These are phyloP conservation scores for Ophiosphaerella narmari DNA, from an alignment of 2,329 filamentous ascomycete genomes.

Conservation along the genomic window DNA sequence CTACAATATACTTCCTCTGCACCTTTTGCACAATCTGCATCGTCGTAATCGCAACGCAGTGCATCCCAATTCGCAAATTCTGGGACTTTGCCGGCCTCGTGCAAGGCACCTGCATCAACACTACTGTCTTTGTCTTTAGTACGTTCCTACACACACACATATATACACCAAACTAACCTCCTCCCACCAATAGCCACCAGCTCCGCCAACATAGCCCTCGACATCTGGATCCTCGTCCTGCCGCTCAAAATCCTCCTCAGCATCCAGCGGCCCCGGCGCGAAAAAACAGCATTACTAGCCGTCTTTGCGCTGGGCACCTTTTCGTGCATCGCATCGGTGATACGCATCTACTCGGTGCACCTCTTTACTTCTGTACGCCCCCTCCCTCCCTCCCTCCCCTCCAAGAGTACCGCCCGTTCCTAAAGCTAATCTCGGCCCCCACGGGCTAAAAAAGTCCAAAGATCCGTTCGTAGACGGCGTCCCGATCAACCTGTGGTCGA, in stretches of 20 bases:
- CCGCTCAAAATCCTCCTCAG: constrained; percentile 83
- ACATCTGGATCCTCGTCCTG: constrained; percentile 80
- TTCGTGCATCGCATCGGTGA: constrained; percentile 81
- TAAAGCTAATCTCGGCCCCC: too few species aligned
- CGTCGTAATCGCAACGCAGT: constrained; percentile 31
- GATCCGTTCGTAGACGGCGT: constrained; percentile 72
- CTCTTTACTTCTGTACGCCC: constrained; percentile 34
- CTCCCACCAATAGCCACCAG: constrained; percentile 42
- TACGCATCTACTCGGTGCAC: constrained; percentile 55
- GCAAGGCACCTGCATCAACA: constrained; percentile 36
- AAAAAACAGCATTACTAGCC: constrained; percentile 81
- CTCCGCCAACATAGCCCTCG: constrained; percentile 86
- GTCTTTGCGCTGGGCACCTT: constrained; percentile 86
- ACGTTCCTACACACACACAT: constrained; percentile 6
- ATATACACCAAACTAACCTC: background rate
- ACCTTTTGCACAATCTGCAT: constrained; percentile 29
- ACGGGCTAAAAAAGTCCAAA: background rate
- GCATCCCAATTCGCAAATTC: constrained; percentile 32
- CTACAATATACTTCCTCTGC: constrained; percentile 28
- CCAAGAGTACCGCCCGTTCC: too few species aligned
- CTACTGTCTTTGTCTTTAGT: constrained; percentile 38
- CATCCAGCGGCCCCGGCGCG: constrained; percentile 78
- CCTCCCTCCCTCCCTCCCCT: constrained; percentile 22
- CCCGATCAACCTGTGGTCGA: constrained; percentile 86
- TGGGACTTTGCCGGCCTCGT: constrained; percentile 34